Conservation (phyloP, 1,284 basidiomycete species). For the Boletus mariae region DNA sequence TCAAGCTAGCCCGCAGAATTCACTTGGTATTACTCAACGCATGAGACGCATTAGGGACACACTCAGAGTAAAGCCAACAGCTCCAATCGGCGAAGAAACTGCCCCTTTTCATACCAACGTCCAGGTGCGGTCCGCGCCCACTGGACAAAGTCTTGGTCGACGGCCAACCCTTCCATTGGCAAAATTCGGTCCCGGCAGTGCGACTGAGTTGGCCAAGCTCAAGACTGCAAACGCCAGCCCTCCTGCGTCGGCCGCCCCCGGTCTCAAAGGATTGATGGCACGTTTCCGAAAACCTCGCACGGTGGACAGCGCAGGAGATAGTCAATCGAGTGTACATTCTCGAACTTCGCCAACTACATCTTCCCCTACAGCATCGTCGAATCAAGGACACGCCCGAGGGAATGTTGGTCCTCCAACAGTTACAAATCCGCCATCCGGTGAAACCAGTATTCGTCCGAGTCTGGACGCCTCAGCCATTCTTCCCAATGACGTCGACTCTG, state of each 20-base stretch:
- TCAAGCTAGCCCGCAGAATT: conserved; percentile 30
- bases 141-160: conserved; percentile 38
- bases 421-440: conserved; percentile 8
- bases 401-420: conserved; percentile 7
- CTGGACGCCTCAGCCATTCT: conserved; percentile 23
- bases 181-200: conserved; percentile 40
- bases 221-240: conserved; percentile 54
- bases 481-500: conserved; percentile 23
- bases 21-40: conserved; percentile 55
- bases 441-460: conserved; percentile 22
- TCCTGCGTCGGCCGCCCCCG: conserved; percentile 66
- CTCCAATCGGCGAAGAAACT: conserved; percentile 50
- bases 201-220: conserved; percentile 48
- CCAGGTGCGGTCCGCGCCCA: conserved; percentile 33
- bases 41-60: conserved; percentile 70
- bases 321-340: conserved; percentile 32
- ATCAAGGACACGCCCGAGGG: conserved; percentile 31
- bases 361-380: conserved; percentile 32
- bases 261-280: conserved; percentile 75
- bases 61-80: conserved; percentile 55
- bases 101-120: conserved; percentile 43
- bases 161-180: conserved; percentile 35
- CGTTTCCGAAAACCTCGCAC: conserved; percentile 66
- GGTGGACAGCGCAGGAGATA: conserved; percentile 30
- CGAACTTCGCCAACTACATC: conserved; percentile 30